Evolutionary conservation across 495 filamentous ascomycete genomes (phyloP).

Genomic region (Thermothielavioides terrestris): DNA sequence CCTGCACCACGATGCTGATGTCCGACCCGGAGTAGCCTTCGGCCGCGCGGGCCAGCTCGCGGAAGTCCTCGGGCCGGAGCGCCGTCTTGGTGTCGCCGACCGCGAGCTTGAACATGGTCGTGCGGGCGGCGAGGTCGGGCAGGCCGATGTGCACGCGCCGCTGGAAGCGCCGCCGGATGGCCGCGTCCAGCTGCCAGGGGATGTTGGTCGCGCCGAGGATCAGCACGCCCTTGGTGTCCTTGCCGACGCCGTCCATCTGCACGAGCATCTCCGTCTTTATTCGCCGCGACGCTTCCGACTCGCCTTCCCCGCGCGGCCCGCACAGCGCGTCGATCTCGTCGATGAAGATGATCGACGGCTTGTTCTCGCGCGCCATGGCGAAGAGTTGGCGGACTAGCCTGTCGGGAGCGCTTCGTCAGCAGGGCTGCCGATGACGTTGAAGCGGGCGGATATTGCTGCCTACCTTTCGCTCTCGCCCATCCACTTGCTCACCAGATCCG

Average conservation of each 20-base stretch:
- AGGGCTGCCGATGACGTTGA: not conserved
- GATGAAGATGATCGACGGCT: slow-evolving; percentile 97
- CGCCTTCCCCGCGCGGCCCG: slow-evolving; percentile 91
- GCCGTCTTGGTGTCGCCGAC: slow-evolving; percentile 88
- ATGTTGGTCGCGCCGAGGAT: slow-evolving; percentile 98
- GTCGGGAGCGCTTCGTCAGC: not conserved
- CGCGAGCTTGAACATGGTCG: slow-evolving; percentile 94
- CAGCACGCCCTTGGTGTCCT: slow-evolving; percentile 83
- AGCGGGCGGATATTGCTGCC: slow-evolving; percentile 10
- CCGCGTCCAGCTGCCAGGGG: slow-evolving; percentile 98
- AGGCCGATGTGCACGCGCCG: slow-evolving; percentile 89
- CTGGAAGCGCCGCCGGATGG: slow-evolving; percentile 94
- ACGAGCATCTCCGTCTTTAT: slow-evolving; percentile 99
- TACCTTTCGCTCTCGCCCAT: slow-evolving; percentile 99
- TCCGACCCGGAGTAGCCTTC: slow-evolving; percentile 95
- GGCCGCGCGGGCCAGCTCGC: slow-evolving; percentile 65
- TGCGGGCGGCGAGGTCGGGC: slow-evolving; percentile 78
- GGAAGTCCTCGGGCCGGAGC: slow-evolving; percentile 68
- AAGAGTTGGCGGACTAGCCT: slow-evolving; percentile 97
- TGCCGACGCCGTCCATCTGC: slow-evolving; percentile 98
- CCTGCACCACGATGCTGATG: slow-evolving; percentile 93
- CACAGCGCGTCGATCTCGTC: slow-evolving; percentile 98
- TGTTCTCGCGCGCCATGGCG: slow-evolving; percentile 96
- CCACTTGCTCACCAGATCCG: slow-evolving; percentile 96
- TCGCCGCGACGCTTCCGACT: slow-evolving; percentile 90